A percentile compares a stretch with the other conserved stretches of the same genome.
Conservation (phyloP, 495 filamentous ascomycete genomes). For the Aspergillus taichungensis region DNA sequence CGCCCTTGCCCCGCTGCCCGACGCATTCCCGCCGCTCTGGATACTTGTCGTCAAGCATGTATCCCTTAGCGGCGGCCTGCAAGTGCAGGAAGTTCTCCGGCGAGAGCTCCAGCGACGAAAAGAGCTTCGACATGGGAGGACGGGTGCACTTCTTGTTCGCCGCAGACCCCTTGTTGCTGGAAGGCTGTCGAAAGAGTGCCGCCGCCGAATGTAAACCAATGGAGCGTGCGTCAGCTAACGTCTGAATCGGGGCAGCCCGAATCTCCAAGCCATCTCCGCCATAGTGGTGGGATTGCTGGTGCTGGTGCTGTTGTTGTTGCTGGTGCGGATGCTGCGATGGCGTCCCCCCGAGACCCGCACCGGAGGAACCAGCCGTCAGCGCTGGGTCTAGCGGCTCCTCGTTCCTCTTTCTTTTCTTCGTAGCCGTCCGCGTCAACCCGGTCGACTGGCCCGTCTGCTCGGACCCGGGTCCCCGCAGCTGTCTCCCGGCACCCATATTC, state of each 20-base stretch:
- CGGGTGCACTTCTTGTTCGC: slow-evolving; percentile 46
- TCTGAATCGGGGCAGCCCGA: slow-evolving; percentile 26
- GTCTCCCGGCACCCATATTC: slow-evolving; percentile 20
- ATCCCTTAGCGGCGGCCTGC: slow-evolving; percentile 50
- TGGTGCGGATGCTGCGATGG: slow-evolving; percentile 18
- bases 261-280: slow-evolving; percentile 29
- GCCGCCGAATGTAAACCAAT: slow-evolving; percentile 49
- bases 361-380: slow-evolving; percentile 17
- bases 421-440: slow-evolving; percentile 48
- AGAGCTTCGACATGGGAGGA: slow-evolving; percentile 55
- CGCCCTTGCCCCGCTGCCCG: slow-evolving; percentile 49
- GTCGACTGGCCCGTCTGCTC: slow-evolving; percentile 70
- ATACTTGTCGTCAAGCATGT: slow-evolving; percentile 50
- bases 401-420: slow-evolving; percentile 38
- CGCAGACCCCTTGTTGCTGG: slow-evolving; percentile 18
- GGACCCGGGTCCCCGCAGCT: slow-evolving; percentile 21
- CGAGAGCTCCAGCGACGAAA: slow-evolving; percentile 45
- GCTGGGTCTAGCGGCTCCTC: slow-evolving; percentile 40
- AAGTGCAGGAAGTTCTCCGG: slow-evolving; percentile 52
- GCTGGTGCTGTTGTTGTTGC: slow-evolving; percentile 20
- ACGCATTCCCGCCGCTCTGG: slow-evolving; percentile 53
- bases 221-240: slow-evolving; percentile 39
- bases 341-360: slow-evolving; percentile 15
- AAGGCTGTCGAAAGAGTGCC: slow-evolving; percentile 47
- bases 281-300: slow-evolving; percentile 21